Evolutionary conservation across 148 eudicot species (phyloP).

Genomic region (Nepenthes gracilis): DNA sequence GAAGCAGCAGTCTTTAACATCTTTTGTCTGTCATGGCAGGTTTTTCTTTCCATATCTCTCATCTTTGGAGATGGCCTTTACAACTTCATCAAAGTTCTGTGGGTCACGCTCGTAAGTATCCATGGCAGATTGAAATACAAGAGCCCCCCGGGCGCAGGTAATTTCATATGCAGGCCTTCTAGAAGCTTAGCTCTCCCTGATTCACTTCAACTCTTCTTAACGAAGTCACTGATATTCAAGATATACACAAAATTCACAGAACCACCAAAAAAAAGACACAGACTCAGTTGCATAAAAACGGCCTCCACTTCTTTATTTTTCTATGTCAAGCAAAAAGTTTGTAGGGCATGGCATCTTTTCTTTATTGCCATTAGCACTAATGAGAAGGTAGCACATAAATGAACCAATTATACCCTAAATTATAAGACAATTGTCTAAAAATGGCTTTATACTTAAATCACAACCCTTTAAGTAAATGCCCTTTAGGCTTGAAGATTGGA

Average conservation of each 20-base stretch:
- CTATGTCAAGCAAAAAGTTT: background rate
- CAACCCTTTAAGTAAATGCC: too few species aligned
- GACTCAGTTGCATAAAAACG: background rate
- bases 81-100: slow-evolving; percentile 42
- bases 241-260: background rate
- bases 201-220: background rate
- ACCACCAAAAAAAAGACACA: too few species aligned
- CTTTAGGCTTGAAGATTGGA: too few species aligned
- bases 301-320: too few species aligned
- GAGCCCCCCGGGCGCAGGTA: slow-evolving; percentile 15
- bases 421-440: too few species aligned
- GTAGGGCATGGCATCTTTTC: too few species aligned
- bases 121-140: slow-evolving; percentile 21
- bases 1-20: background rate
- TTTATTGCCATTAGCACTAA: too few species aligned
- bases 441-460: too few species aligned
- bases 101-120: slow-evolving; percentile 24
- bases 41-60: slow-evolving; percentile 55
- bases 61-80: slow-evolving; percentile 64
- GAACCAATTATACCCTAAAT: too few species aligned
- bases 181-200: background rate
- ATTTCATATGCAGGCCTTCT: background rate
- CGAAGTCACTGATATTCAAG: background rate
- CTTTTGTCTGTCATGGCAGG: slow-evolving; percentile 14
- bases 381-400: too few species aligned